A percentile compares a stretch with the other conserved stretches of the same genome.
Evolutionary conservation across 1,284 basidiomycete genomes (phyloP).

Genomic region (Sporisorium reilianum): DNA sequence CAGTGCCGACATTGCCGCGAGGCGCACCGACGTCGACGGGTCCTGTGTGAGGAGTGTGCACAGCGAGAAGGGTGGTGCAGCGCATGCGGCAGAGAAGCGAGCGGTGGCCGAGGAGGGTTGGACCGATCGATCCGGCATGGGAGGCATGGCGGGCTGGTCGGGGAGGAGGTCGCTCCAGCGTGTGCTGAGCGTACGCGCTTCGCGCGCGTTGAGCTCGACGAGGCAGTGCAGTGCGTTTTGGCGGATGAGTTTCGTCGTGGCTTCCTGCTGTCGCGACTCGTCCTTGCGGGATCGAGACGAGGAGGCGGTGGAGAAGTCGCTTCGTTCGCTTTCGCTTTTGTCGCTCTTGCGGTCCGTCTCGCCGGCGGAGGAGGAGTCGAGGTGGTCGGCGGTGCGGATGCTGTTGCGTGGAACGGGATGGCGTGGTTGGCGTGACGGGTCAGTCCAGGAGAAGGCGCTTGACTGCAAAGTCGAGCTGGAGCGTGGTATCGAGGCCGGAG

Average conservation of each 20-base stretch:
- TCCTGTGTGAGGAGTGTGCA: conserved; percentile 31
- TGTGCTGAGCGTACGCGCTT: conserved; percentile 16
- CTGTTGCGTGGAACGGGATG: background rate
- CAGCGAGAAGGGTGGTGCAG: conserved; percentile 12
- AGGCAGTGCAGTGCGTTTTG: conserved; percentile 38
- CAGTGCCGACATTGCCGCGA: conserved; percentile 30
- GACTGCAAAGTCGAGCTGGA: conserved; percentile 10
- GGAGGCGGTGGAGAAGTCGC: conserved; percentile 37
- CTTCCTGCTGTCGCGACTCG: conserved; percentile 27
- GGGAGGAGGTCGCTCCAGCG: conserved; percentile 34
- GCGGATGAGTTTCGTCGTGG: conserved; percentile 28
- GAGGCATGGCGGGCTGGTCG: conserved; percentile 10
- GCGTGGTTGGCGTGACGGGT: conserved; percentile 4
- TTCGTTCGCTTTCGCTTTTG: conserved; percentile 43
- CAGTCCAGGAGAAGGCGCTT: conserved; percentile 22
- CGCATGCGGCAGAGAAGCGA: conserved; percentile 6
- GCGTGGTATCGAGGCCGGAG: conserved; percentile 6
- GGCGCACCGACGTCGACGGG: conserved; percentile 24
- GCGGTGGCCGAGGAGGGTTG: background rate
- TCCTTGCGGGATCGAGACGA: conserved; percentile 17
- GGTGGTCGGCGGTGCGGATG: background rate
- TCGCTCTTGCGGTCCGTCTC: conserved; percentile 41
- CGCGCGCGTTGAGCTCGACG: conserved; percentile 29
- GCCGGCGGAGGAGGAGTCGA: conserved; percentile 11
- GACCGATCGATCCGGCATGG: background rate